Evolutionary conservation across 2,329 filamentous ascomycete genomes (phyloP).

Genomic region (Bisporella sp.): DNA sequence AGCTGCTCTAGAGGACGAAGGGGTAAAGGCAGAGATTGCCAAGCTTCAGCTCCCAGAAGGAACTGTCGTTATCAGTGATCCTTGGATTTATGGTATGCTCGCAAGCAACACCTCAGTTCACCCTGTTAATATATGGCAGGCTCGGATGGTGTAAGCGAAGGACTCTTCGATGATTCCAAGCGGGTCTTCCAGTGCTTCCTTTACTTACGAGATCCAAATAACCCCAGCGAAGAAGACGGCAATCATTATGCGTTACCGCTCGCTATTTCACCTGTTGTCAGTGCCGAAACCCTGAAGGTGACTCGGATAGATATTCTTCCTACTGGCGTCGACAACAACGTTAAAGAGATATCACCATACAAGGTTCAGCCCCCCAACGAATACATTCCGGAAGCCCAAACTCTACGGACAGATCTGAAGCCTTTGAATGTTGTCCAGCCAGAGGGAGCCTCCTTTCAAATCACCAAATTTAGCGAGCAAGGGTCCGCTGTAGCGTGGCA

Average conservation of each 20-base stretch:
- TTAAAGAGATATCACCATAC: conserved; percentile 48
- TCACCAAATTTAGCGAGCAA: conserved; percentile 41
- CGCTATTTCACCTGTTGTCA: conserved; percentile 58
- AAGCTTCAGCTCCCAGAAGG: conserved; percentile 56
- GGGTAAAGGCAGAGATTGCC: conserved; percentile 51
- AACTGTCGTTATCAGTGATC: conserved; percentile 50
- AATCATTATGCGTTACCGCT: conserved; percentile 65
- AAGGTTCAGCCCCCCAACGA: conserved; percentile 51
- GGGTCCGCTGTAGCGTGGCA: conserved; percentile 56
- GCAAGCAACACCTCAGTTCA: neutral
- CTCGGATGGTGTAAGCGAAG: conserved; percentile 43
- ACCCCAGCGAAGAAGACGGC: conserved; percentile 52
- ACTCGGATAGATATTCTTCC: conserved; percentile 64
- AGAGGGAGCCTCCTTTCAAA: conserved; percentile 54
- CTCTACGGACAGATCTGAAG: conserved; percentile 53
- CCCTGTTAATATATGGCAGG: conserved; percentile 27
- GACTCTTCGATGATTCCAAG: conserved; percentile 34
- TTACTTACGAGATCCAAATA: conserved; percentile 57
- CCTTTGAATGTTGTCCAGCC: conserved; percentile 58
- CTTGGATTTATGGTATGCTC: conserved; percentile 54
- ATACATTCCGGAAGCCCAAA: conserved; percentile 57
- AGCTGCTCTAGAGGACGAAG: conserved; percentile 45
- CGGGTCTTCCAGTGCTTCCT: conserved; percentile 57
- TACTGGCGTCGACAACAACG: conserved; percentile 55
- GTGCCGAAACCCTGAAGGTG: conserved; percentile 54